These are phyloP conservation scores for Acacia pycnantha DNA, from an alignment of 331 rosid species.

Conservation along the genomic window DNA sequence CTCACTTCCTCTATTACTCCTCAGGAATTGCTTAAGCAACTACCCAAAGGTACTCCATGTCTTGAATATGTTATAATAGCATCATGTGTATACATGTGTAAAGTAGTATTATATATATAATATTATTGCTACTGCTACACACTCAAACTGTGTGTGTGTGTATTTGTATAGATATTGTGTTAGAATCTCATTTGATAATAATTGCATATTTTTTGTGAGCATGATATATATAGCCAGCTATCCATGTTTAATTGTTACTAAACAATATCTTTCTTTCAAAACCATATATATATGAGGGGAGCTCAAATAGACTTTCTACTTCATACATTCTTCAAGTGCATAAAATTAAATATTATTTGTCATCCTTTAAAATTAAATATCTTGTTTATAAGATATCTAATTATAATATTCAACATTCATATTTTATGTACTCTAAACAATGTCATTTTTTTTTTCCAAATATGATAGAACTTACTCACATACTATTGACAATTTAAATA, in stretches of 20 bases:
- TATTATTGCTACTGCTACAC: too few relatives aligned
- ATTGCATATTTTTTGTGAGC: too few relatives aligned
- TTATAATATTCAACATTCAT: neutral
- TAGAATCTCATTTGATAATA: too few relatives aligned
- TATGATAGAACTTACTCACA: neutral
- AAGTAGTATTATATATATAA: neutral
- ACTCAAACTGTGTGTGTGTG: too few relatives aligned
- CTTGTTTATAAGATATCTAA: neutral
- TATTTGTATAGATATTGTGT: too few relatives aligned
- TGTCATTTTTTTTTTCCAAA: neutral
- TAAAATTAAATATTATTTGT: too few relatives aligned
- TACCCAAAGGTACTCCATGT: neutral
- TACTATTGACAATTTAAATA: neutral
- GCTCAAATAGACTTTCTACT: neutral
- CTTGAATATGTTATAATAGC: neutral
- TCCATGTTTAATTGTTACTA: neutral
- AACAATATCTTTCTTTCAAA: neutral
- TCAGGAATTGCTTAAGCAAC: fast-evolving
- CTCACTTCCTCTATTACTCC: neutral
- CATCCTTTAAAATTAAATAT: neutral
- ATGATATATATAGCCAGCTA: neutral
- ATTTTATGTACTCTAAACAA: neutral
- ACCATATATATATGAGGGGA: too few relatives aligned
- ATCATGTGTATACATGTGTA: neutral
- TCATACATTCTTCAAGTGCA: neutral